These are phyloP conservation scores for Penicillium sp. DNA, from an alignment of 2,329 filamentous ascomycete genomes.

Conservation along the genomic window DNA sequence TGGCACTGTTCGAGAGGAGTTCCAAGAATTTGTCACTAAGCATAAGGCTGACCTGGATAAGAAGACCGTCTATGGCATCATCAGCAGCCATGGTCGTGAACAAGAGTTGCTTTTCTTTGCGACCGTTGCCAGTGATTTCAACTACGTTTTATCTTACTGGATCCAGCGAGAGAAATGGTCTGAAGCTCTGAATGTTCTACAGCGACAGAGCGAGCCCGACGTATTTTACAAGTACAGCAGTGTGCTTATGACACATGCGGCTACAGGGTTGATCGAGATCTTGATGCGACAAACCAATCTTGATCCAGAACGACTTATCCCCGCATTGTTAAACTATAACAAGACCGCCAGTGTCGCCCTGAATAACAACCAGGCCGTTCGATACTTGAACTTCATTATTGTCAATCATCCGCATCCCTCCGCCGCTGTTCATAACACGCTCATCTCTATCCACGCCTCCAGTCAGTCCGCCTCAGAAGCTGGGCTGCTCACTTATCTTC, in stretches of 20 bases:
- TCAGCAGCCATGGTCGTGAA: slow-evolving; percentile 92
- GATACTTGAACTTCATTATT: slow-evolving; percentile 91
- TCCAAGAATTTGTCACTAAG: slow-evolving; percentile 80
- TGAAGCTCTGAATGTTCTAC: slow-evolving; percentile 82
- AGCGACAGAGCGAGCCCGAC: slow-evolving; percentile 87
- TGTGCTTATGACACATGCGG: slow-evolving; percentile 88
- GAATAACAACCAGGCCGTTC: slow-evolving; percentile 81
- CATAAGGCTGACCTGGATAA: slow-evolving; percentile 86
- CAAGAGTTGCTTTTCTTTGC: slow-evolving; percentile 91
- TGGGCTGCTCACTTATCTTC: slow-evolving; percentile 81
- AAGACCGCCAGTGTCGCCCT: slow-evolving; percentile 66
- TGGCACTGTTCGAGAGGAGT: slow-evolving; percentile 70
- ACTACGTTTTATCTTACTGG: slow-evolving; percentile 96
- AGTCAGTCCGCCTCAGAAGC: slow-evolving; percentile 81
- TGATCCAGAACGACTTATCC: slow-evolving; percentile 83
- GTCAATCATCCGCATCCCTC: slow-evolving; percentile 73
- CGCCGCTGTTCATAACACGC: slow-evolving; percentile 92
- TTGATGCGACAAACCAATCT: slow-evolving; percentile 88
- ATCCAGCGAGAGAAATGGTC: slow-evolving; percentile 90
- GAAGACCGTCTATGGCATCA: slow-evolving; percentile 92
- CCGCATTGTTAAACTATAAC: slow-evolving; percentile 91
- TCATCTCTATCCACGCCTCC: slow-evolving; percentile 93
- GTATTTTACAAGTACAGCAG: slow-evolving; percentile 97
- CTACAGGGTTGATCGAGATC: slow-evolving; percentile 87
- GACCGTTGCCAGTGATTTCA: slow-evolving; percentile 83